phyloP scores from a whole-genome alignment of 129 eudicot genomes.

The Mikania micrantha region DNA sequence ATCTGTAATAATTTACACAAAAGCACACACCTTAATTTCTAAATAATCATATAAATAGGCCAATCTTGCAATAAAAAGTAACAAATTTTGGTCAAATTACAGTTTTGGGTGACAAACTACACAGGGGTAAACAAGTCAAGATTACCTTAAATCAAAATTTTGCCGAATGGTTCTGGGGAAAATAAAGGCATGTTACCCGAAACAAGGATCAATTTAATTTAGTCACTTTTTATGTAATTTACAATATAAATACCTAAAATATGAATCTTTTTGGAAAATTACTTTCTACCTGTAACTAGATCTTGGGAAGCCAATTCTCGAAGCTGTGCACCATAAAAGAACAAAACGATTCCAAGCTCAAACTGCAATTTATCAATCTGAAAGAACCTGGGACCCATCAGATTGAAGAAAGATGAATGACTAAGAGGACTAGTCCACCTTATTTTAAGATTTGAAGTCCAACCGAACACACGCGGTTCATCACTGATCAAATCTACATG shows the following conservation, averaged over 20 bases:
- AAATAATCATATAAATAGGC: neutral
- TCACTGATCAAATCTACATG: slow-evolving; percentile 31
- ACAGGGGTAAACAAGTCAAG: neutral
- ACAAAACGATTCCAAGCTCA: slow-evolving; percentile 64
- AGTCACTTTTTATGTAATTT: neutral
- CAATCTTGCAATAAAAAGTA: neutral
- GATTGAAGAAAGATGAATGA: slow-evolving; percentile 41
- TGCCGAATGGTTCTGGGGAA: neutral
- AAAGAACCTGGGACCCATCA: slow-evolving; percentile 46
- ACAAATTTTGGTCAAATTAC: neutral
- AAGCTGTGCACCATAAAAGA: slow-evolving; percentile 61
- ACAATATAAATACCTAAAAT: neutral
- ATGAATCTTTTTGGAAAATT: neutral
- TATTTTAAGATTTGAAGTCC: slow-evolving; percentile 60
- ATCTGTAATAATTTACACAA: slow-evolving; percentile 31
- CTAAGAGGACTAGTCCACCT: slow-evolving; percentile 72
- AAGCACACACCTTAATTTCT: neutral
- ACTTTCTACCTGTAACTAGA: slow-evolving; percentile 38
- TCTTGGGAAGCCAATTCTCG: slow-evolving; percentile 64
- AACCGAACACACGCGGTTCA: slow-evolving; percentile 20
- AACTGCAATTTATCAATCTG: slow-evolving; percentile 51
- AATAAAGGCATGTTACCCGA: neutral
- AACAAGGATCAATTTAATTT: neutral
- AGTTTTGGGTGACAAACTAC: neutral
- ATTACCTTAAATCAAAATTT: neutral